Evolutionary conservation across 1,284 basidiomycete species (phyloP).

Genomic region (Microstroma glucosiphilum): DNA sequence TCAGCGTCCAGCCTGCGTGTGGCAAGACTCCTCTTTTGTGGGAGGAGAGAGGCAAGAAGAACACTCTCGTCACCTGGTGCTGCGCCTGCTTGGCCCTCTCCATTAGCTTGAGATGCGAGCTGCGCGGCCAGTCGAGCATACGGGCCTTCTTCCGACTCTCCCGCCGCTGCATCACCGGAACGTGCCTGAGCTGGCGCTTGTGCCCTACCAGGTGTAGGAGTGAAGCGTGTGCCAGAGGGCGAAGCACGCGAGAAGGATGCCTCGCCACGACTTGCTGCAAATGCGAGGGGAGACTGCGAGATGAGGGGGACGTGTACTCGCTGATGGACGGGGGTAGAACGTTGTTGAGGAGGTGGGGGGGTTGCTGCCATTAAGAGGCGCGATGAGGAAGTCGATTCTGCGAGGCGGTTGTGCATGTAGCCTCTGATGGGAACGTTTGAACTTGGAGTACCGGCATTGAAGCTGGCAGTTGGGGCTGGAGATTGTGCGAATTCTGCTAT

Average conservation of each 20-base stretch:
- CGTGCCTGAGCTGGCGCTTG: neutral
- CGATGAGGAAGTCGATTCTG: neutral
- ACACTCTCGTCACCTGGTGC: constrained; percentile 1
- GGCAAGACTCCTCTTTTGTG: neutral
- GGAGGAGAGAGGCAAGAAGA: neutral
- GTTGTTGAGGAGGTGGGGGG: neutral
- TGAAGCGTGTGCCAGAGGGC: neutral
- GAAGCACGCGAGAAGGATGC: too few relatives aligned
- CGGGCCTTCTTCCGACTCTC: neutral
- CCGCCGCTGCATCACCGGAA: neutral
- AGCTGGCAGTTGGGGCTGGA: too few relatives aligned
- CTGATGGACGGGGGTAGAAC: neutral
- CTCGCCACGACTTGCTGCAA: neutral
- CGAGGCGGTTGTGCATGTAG: neutral
- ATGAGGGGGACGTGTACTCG: neutral
- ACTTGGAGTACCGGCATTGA: too few relatives aligned
- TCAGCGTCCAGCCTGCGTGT: constrained; percentile 1
- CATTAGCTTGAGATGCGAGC: neutral
- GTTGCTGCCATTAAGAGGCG: neutral
- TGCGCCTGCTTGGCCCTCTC: neutral
- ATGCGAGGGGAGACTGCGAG: neutral
- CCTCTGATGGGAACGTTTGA: neutral
- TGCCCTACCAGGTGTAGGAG: neutral
- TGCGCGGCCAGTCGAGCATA: neutral
- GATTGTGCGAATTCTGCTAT: too few relatives aligned